Conservation (phyloP, 228 moss, liverwort and hornwort genomes). For the Sphagnum magellanicum region DNA sequence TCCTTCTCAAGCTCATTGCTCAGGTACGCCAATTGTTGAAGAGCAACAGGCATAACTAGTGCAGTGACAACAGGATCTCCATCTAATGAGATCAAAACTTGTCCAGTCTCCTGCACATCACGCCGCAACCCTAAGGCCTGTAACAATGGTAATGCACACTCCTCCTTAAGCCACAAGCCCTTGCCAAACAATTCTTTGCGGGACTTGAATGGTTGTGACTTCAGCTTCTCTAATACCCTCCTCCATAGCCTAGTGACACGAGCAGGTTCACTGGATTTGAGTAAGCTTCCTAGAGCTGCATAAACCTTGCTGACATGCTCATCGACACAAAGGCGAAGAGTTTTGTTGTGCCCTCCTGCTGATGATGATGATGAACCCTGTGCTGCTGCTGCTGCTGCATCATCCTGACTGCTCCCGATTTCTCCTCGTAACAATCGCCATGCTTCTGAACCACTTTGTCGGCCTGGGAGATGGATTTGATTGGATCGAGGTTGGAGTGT, state of each 20-base stretch:
- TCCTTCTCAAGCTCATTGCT: conserved; percentile 23
- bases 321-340: conserved; percentile 40
- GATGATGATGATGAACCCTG: neutral
- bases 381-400: neutral
- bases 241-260: conserved; percentile 21
- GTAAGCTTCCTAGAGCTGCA: conserved; percentile 39
- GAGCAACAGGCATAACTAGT: conserved; percentile 44
- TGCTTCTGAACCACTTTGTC: conserved; percentile 55
- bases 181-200: conserved; percentile 33
- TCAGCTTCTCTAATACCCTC: conserved; percentile 30
- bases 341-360: neutral
- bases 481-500: conserved; percentile 9
- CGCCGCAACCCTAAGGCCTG: conserved; percentile 34
- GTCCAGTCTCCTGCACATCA: conserved; percentile 32
- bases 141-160: conserved; percentile 29
- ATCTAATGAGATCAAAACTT: conserved; percentile 28
- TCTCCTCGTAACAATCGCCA: conserved; percentile 62
- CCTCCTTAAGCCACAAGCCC: conserved; percentile 44
- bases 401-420: conserved; percentile 14
- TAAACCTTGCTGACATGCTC: conserved; percentile 43
- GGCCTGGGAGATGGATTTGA: conserved; percentile 28
- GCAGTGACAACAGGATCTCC: conserved; percentile 38
- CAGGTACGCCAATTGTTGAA: conserved; percentile 45
- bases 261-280: conserved; percentile 22
- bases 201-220: conserved; percentile 45